These are phyloP conservation scores for Ampelomyces quisqualis DNA, from an alignment of 2,329 filamentous ascomycete genomes.

Conservation along the genomic window DNA sequence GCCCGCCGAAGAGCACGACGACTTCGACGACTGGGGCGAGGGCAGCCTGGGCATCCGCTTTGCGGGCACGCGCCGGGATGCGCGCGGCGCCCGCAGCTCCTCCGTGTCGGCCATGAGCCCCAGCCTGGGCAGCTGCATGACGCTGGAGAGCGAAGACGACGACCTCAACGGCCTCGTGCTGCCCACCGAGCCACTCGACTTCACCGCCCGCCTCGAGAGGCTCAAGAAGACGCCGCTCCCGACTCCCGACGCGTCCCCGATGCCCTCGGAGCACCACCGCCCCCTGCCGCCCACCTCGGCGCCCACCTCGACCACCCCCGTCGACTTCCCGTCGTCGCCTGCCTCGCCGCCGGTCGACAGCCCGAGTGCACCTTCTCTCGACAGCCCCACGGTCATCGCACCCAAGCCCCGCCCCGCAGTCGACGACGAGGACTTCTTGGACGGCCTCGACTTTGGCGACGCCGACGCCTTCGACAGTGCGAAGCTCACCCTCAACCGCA, in stretches of 20 bases:
- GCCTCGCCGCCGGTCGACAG: conserved; percentile 23
- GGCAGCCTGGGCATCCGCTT: conserved; percentile 89
- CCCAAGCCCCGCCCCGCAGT: conserved; percentile 24
- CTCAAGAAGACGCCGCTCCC: conserved; percentile 55
- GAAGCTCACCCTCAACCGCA: conserved; percentile 84
- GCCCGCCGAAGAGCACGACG: conserved; percentile 64
- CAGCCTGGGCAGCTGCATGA: conserved; percentile 87
- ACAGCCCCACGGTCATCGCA: conserved; percentile 8
- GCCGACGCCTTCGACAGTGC: conserved; percentile 77
- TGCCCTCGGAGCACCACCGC: conserved; percentile 22
- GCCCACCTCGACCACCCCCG: conserved; percentile 20
- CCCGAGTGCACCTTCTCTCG: conserved; percentile 13
- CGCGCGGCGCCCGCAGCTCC: conserved; percentile 78
- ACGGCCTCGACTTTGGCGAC: conserved; percentile 82
- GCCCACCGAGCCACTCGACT: conserved; percentile 79
- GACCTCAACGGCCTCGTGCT: conserved; percentile 85
- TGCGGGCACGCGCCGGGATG: conserved; percentile 79
- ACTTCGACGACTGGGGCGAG: conserved; percentile 90
- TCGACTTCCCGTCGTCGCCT: conserved; percentile 21
- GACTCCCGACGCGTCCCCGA: conserved; percentile 16
- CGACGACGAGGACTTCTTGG: conserved; percentile 74
- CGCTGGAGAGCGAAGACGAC: conserved; percentile 90
- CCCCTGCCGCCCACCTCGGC: conserved; percentile 35
- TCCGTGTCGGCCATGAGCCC: conserved; percentile 88
- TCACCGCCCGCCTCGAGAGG: conserved; percentile 74